phyloP scores from a whole-genome alignment of 352 stramenopile species.

The Pythium aquatile region DNA sequence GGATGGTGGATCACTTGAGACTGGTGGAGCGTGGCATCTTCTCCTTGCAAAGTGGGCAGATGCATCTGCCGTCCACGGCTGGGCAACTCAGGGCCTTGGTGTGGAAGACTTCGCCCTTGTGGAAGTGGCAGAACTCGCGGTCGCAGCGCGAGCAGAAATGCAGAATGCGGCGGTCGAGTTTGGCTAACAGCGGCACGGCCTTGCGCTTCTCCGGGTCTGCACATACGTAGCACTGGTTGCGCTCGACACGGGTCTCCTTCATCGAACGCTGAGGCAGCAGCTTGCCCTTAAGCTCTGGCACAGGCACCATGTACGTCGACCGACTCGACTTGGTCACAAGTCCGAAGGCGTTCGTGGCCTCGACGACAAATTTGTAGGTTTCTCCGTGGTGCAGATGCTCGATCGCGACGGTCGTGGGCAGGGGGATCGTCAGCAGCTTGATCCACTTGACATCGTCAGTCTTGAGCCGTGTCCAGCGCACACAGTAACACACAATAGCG shows the following conservation, averaged over 20 bases:
- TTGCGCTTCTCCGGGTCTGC: conserved; percentile 63
- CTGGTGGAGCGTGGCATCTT: conserved; percentile 12
- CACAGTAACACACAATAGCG: conserved; percentile 79
- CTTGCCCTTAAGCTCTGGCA: conserved; percentile 71
- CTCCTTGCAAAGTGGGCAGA: conserved; percentile 74
- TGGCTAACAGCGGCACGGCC: conserved; percentile 61
- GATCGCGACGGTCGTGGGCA: conserved; percentile 61
- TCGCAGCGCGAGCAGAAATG: conserved; percentile 84
- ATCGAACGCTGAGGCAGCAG: conserved; percentile 42
- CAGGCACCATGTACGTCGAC: conserved; percentile 84
- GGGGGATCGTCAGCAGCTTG: conserved; percentile 62
- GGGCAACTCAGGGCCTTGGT: conserved; percentile 78
- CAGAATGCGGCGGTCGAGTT: conserved; percentile 65
- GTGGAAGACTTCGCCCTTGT: conserved; percentile 78
- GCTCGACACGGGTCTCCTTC: conserved; percentile 38
- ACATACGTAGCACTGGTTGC: conserved; percentile 78
- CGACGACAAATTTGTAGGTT: conserved; percentile 84
- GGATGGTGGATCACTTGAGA: background rate
- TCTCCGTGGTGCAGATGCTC: conserved; percentile 71
- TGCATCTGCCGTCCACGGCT: conserved; percentile 71
- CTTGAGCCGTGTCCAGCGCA: conserved; percentile 76
- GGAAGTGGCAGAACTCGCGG: conserved; percentile 80
- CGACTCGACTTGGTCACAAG: conserved; percentile 70
- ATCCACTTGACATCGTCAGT: conserved; percentile 79
- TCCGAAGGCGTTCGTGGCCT: conserved; percentile 80